Evolutionary conservation across 345 rosid genomes (phyloP), one percentile per base, ranked within the genome.

Genomic region (Citrus sp.): DNA sequence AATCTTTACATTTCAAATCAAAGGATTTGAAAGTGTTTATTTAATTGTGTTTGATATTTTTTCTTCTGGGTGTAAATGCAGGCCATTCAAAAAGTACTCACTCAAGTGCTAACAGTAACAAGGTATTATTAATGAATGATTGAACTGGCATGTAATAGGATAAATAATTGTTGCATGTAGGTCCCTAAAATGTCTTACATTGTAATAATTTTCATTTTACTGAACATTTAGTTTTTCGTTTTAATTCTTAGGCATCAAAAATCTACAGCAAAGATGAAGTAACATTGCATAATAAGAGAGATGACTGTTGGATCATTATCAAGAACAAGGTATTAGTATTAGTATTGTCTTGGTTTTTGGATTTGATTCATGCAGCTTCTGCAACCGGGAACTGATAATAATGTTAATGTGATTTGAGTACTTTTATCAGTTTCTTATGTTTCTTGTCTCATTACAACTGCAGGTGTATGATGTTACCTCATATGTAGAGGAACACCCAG

Each of bases 401-500:
- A 22, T 56, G 34, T 59, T 42, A 7, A 54, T 59, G 30, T 55
- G 68, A 25, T 49, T 7, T 18, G 7, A 13, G 30, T 22, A 66
- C 6, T 24, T 5, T 42, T 10, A 68, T 72, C 63, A 27, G 42
- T 71, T 71, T 66, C 78, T 54, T 5, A 6, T 51, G 51, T 42
- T 66, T 66, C 8, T 28, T 14, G 35, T 70, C 34, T 40, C 67
- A 37, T 34, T 40, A 55, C 38, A 62, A 80, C 65, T 64, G 69
- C 77, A 92, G 90, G 95, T 93, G 22, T 92, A 87, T 79, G 97
- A 94, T 83, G 89, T 96, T 73, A 91, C 99, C 73, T 86, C 98
- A 3, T 96, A 92, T 60, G 99, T 96, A 60, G 98, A 92, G 84
- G 99, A 92, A 71, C 98, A 96, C 75, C 99, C 98, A 16, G 98